Base-by-base conservation (phyloP, 352 stramenopile species). In the Phytophthora podocarpi region DNA sequence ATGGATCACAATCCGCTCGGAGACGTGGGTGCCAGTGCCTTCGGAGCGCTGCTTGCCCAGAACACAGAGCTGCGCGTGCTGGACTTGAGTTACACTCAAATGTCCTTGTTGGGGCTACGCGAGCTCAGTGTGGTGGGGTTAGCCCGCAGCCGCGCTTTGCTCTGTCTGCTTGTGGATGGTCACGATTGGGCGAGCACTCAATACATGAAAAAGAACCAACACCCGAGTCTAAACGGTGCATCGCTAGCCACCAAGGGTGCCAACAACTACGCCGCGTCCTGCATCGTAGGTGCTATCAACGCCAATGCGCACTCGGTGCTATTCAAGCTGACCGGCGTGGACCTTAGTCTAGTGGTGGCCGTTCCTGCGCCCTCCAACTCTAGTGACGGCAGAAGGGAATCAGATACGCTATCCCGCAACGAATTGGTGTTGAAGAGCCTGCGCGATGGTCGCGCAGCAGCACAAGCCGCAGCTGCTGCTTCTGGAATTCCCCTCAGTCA, bases 1-100 rank as follows among this genome's bases (percentile, higher is more conserved):
- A 67, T 94, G 24, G 85, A 94, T 61, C 89, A 92, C 59, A 94
- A 94, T 51, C 82, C 82, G n/a, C 64, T 94, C n/a, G 85, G 85
- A 9, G 85, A 94, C 43, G 70, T 74, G 12, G 83, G 82, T 9
- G 85, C 82, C 2, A 78, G 74, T 42, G 85, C 81, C 6, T 85
- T 92, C 36, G 85, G 83, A 51, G 79, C 74, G 8, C 61, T 91
- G 32, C 61, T 94, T 27, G 80, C 80, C 49, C 85, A 90, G 57
- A 92, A 91, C 50, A 42, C 52, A n/a, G 78, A 84, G 34, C 52
- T 94, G 26, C 81, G 83, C 6, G 85, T 94, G 30, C 53, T 94
- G 13, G 85, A 94, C 49, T 48, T 94, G 35, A 93, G 85, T 64
- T 94, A 93, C 67, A 89, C 79, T 30, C 76, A 91, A 9, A 86